Evolutionary conservation across 164 flowering plant species (phyloP).

Genomic region (Vitis amurensis): DNA sequence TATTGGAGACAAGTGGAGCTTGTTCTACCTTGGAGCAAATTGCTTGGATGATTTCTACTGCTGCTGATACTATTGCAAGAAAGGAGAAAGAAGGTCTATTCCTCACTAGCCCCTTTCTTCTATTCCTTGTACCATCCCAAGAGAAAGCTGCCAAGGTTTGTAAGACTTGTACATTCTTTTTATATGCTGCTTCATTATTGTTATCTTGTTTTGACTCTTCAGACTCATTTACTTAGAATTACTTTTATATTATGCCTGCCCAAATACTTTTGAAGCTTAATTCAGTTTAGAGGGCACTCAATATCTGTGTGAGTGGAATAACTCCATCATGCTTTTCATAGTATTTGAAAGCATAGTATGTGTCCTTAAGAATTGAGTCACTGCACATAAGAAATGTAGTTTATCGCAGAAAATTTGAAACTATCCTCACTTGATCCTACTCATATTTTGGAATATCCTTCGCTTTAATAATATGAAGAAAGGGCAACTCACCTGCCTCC

Average conservation of each 20-base stretch:
- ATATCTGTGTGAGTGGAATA: not conserved
- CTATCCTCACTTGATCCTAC: not conserved
- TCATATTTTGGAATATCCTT: not conserved
- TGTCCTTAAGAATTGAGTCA: not conserved
- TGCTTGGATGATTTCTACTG: constrained; percentile 79
- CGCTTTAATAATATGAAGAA: too few relatives aligned
- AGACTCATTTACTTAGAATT: not conserved
- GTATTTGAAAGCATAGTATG: not conserved
- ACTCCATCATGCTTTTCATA: not conserved
- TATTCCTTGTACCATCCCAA: constrained; percentile 72
- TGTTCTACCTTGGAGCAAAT: constrained; percentile 59
- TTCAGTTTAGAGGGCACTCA: too few relatives aligned
- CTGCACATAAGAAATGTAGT: too few relatives aligned
- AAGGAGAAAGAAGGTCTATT: constrained; percentile 63
- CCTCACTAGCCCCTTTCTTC: constrained; percentile 57
- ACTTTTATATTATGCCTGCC: too few relatives aligned
- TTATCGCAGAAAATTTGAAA: not conserved
- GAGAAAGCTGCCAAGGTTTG: constrained; percentile 72
- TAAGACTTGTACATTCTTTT: not conserved
- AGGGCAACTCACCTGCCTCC: too few relatives aligned
- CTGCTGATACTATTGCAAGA: constrained; percentile 67
- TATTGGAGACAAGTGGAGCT: constrained; percentile 60
- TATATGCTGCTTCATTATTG: not conserved
- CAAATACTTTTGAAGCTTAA: too few relatives aligned
- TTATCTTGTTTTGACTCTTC: not conserved